Evolutionary conservation across 352 stramenopile genomes (phyloP), one percentile per base, ranked within the genome.

Genomic region (Pythium folliculosum): DNA sequence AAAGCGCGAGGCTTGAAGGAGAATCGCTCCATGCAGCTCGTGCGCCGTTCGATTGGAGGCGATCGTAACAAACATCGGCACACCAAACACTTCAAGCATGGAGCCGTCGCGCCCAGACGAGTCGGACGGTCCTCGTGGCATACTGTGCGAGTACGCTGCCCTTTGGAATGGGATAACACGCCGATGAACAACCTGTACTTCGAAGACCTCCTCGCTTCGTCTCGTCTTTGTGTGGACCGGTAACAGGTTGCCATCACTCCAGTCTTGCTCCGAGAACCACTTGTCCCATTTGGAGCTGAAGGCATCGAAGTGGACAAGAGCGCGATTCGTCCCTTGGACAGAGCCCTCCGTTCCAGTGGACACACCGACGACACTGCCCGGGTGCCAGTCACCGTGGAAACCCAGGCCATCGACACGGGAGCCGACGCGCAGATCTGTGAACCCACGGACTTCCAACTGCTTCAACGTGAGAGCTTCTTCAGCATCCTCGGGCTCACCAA

Each of bases 121-220:
- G 30, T 45, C 25, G 12, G 45, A 66, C 2, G 54, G 54, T 25
- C 45, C 35, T 1, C 32, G 30, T 1, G 47, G 35, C n/a, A 57
- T 40, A 21, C 44, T 69, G 35, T 63, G 53, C 45, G 43, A 21
- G 54, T 69, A 69, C 17, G 63, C 38, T 7, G 63, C 48, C 25
- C 45, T 56, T 25, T 57, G 65, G 23, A 65, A 61, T 23, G 61
- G 44, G 17, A 68, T 65, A 10, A 81, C 63, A 22, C 76, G 77
- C 32, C 85, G 82, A 62, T 91, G 82, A 1, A 91, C 78, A 16
- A 93, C 82, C 73, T 93, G 85, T 0, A 91, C 85, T 60, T 93
- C 85, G 63, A 91, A 91, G 3, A 93, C 82, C 53, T 91, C 81
- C 4, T 75, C 82, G 14, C 27, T 62, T 27, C 65, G 53, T 12